These are phyloP conservation scores for Metschnikowia henanensis DNA, from an alignment of 805 yeast genomes.

Conservation along the genomic window DNA sequence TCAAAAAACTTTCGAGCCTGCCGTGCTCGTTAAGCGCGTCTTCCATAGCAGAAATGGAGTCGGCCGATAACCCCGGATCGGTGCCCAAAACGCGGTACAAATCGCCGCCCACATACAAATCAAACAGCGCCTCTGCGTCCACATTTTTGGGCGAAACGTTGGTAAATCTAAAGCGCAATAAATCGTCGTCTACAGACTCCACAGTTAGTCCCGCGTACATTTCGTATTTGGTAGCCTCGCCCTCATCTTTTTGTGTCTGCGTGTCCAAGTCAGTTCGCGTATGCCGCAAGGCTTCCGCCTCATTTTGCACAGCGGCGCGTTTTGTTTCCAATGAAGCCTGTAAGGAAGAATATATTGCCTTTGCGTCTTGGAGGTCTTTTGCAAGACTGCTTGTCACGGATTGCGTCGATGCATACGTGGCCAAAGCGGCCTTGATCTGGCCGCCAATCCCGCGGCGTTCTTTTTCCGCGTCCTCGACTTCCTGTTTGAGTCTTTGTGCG, in stretches of 20 bases:
- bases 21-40: constrained; percentile 15
- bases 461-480: constrained; percentile 28
- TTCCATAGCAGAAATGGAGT: constrained; percentile 9
- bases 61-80: constrained; percentile 14
- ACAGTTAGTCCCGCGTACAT: constrained; percentile 53
- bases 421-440: constrained; percentile 26
- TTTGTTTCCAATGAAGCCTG: constrained; percentile 34
- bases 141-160: constrained; percentile 47
- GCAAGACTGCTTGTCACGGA: constrained; percentile 34
- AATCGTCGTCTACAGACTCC: constrained; percentile 48
- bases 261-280: constrained; percentile 34
- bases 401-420: constrained; percentile 30
- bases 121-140: constrained; percentile 42
- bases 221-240: constrained; percentile 55
- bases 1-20: constrained; percentile 15
- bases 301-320: constrained; percentile 26
- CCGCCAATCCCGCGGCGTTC: constrained; percentile 28
- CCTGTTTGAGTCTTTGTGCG: constrained; percentile 29
- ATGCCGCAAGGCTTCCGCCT: constrained; percentile 31
- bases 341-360: constrained; percentile 25
- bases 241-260: constrained; percentile 49
- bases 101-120: constrained; percentile 46
- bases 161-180: constrained; percentile 48
- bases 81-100: constrained; percentile 13
- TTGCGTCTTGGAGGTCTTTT: constrained; percentile 34